These are phyloP conservation scores for Apiotrichum gracile DNA, from an alignment of 1,284 basidiomycete species.

Conservation along the genomic window DNA sequence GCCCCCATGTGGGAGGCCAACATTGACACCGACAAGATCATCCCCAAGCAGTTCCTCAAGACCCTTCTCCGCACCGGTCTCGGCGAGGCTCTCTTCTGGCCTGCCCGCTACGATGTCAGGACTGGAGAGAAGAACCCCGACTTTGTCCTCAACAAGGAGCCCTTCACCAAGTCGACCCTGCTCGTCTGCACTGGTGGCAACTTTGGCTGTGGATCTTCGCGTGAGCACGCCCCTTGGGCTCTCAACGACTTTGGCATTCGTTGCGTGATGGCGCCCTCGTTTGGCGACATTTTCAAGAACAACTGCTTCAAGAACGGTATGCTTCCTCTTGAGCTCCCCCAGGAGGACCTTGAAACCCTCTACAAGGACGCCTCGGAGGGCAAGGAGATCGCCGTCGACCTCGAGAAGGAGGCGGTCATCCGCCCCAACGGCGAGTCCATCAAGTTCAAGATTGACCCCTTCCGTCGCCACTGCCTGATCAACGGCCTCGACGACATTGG, in stretches of 20 bases:
- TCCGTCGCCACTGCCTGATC: constrained; percentile 84
- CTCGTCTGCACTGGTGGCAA: constrained; percentile 84
- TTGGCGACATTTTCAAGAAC: constrained; percentile 81
- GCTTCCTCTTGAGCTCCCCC: constrained; percentile 75
- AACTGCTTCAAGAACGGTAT: constrained; percentile 91
- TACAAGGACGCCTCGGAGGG: constrained; percentile 75
- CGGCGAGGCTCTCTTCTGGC: constrained; percentile 80
- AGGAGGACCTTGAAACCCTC: constrained; percentile 66
- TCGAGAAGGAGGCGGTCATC: constrained; percentile 78
- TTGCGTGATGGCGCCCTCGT: constrained; percentile 85
- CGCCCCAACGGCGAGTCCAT: constrained; percentile 69
- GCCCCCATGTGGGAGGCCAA: constrained; percentile 89
- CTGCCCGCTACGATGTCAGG: constrained; percentile 70
- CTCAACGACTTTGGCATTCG: constrained; percentile 93
- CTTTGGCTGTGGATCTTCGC: constrained; percentile 91
- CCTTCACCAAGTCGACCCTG: constrained; percentile 73
- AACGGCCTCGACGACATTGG: constrained; percentile 93
- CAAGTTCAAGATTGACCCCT: constrained; percentile 72
- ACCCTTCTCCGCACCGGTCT: constrained; percentile 89
- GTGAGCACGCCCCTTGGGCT: constrained; percentile 95
- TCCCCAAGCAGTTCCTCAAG: constrained; percentile 93
- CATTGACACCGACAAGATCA: constrained; percentile 96
- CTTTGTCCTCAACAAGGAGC: constrained; percentile 81
- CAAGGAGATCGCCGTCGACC: constrained; percentile 78
- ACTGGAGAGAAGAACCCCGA: constrained; percentile 71